Conservation (phyloP, 2,329 filamentous ascomycete species). For the Phialocephala sp. region DNA sequence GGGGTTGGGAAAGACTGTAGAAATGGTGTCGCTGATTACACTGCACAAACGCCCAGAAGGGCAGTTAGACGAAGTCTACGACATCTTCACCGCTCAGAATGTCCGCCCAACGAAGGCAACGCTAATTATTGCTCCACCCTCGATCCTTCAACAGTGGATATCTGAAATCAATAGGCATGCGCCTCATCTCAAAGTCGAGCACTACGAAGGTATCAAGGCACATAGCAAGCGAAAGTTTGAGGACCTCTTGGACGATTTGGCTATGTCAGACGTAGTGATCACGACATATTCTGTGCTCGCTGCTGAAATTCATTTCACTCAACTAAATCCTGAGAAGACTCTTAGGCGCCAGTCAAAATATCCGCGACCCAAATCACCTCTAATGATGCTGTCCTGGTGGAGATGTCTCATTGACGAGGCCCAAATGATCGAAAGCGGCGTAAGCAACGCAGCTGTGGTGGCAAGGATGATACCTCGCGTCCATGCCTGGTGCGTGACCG, state of each 20-base stretch:
- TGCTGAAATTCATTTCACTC: conserved; percentile 78
- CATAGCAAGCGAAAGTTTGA: conserved; percentile 41
- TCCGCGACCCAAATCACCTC: conserved; percentile 71
- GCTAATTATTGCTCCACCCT: conserved; percentile 64
- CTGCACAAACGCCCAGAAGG: conserved; percentile 56
- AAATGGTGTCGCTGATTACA: conserved; percentile 73
- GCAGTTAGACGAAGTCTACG: conserved; percentile 33
- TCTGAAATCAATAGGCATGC: conserved; percentile 64
- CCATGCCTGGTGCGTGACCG: conserved; percentile 92
- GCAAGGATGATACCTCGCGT: conserved; percentile 80
- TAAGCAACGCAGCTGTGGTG: conserved; percentile 81
- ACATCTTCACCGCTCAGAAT: conserved; percentile 49
- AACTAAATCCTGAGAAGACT: conserved; percentile 69
- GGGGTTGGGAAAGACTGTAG: conserved; percentile 82
- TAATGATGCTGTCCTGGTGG: conserved; percentile 86
- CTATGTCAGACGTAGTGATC: conserved; percentile 62
- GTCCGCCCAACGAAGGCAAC: conserved; percentile 60
- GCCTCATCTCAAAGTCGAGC: conserved; percentile 59
- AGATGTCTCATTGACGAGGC: conserved; percentile 78
- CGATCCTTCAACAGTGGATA: conserved; percentile 65
- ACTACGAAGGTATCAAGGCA: conserved; percentile 57
- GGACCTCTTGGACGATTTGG: conserved; percentile 52
- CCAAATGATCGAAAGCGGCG: conserved; percentile 91
- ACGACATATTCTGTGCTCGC: conserved; percentile 75
- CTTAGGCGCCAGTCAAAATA: conserved; percentile 69